These are phyloP conservation scores for Picea engelmannii DNA, from an alignment of 83 land plant genomes.

Conservation along the genomic window DNA sequence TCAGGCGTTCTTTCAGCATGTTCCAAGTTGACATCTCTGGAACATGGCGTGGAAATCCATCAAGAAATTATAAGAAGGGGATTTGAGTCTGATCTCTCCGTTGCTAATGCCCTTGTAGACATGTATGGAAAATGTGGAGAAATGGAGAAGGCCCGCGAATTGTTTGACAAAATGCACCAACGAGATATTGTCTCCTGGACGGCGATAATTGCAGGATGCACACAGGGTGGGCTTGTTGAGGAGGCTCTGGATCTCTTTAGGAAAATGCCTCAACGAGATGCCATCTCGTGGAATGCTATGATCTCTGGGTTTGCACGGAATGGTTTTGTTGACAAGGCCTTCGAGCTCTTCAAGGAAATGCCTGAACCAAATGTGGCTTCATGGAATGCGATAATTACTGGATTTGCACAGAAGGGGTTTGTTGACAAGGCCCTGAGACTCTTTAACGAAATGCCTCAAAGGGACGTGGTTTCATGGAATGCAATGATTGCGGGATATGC, in stretches of 20 bases:
- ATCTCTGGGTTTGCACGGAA: conserved; percentile 7
- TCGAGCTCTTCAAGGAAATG: not conserved
- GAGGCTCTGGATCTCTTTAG: conserved; percentile 2
- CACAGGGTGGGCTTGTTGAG: conserved; percentile 1
- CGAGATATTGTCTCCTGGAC: conserved; percentile 30
- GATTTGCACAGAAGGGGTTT: not conserved
- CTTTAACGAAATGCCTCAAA: too few species aligned
- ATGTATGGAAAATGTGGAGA: conserved; percentile 44
- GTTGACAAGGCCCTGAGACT: not conserved
- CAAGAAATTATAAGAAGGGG: conserved; percentile 10
- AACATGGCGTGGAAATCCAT: conserved; percentile 30
- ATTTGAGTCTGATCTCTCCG: conserved; percentile 18
- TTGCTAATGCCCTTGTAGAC: conserved; percentile 29
- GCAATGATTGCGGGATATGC: too few species aligned
- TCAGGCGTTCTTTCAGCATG: conserved; percentile 25
- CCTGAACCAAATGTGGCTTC: not conserved
- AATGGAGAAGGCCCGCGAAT: conserved; percentile 12
- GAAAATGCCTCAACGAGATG: conserved; percentile 1
- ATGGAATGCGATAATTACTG: conserved; percentile 9
- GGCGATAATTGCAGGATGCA: conserved; percentile 31
- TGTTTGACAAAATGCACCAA: conserved; percentile 27
- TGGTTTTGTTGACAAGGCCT: conserved; percentile 9
- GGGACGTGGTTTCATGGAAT: too few species aligned
- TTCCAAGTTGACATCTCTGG: conserved; percentile 20
- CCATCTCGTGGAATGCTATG: conserved; percentile 18